Conservation (phyloP, 768 basidiomycete genomes). For the Naganishia vishniacii region DNA sequence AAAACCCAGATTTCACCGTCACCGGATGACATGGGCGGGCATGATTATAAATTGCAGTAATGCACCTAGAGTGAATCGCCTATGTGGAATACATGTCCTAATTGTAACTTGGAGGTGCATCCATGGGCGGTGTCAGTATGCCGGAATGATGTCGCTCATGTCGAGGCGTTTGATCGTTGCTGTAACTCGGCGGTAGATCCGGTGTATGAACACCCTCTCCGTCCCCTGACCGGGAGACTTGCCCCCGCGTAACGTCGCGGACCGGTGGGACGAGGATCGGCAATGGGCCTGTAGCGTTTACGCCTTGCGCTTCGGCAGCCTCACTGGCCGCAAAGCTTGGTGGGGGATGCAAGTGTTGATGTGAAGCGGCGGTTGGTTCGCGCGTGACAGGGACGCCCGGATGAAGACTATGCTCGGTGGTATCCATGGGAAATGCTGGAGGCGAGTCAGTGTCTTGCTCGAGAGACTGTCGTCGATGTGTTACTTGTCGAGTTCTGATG, state of each 20-base stretch:
- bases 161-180: background rate
- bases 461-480: background rate
- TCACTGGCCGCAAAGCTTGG: constrained; percentile 40
- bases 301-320: constrained; percentile 34
- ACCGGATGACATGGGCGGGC: no score
- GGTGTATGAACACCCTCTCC: background rate
- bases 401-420: background rate
- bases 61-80: no score
- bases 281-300: constrained; percentile 22
- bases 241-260: background rate
- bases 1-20: constrained; percentile 45
- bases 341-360: constrained; percentile 23
- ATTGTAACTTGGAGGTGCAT: constrained; percentile 14
- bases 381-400: background rate
- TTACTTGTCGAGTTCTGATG: background rate
- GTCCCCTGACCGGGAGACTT: background rate
- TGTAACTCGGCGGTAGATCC: constrained; percentile 18
- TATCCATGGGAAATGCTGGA: constrained; percentile 17
- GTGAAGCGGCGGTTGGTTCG: background rate
- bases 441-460: constrained; percentile 16
- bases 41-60: no score
- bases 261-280: constrained; percentile 10
- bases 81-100: background rate
- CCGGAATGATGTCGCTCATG: constrained; percentile 3
- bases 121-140: background rate